Base-by-base conservation (phyloP, 2,329 filamentous ascomycete genomes). In the Fusarium odoratissimum region DNA sequence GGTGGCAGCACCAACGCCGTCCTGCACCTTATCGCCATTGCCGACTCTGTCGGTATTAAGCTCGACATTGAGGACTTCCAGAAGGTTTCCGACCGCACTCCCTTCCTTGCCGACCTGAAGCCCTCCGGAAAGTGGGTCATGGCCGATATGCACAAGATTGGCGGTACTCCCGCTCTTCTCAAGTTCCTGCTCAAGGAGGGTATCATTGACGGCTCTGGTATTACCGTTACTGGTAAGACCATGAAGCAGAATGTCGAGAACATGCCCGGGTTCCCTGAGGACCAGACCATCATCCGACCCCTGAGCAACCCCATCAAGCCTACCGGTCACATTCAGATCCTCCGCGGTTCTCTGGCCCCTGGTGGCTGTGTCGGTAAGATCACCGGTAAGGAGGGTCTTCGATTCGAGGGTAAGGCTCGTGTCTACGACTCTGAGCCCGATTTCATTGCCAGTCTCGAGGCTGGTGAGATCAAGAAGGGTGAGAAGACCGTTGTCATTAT, bases 401-500 rank as follows among this genome's bases (percentile, higher is more conserved):
- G 85, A 16, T 97, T 97, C 82, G 91, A 87, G 17, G 95, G 95
- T 66, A 93, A 91, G 79, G 95, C 95, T 8, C 88, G 90, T 45
- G 93, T 95, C 72, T 97, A 95, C 81, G 88, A 97, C 82, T 93
- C 94, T 73, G 95, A 98, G 83, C 88, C 91, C 75, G 89, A 92
- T 78, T 92, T 97, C 76, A 93, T 97, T 79, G 84, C 88, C 33
- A 93, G 94, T 0, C 87, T 98, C 19, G 92, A 93, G 82, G 86
- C 88, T 48, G 93, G 94, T 60, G 87, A 91, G 75, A 94, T 97
- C 77, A 94, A 94, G 74, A 91, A 92, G 80, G 92, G 91, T 72
- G 93, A 97, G 83, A 96, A 97, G 83, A 91, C 95, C 2, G 95
- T 97, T 35, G 89, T 97, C 58, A 91, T 97, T 62, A 95, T 98